phyloP scores from a whole-genome alignment of 495 filamentous ascomycete species.

The Penicillium soppii region DNA sequence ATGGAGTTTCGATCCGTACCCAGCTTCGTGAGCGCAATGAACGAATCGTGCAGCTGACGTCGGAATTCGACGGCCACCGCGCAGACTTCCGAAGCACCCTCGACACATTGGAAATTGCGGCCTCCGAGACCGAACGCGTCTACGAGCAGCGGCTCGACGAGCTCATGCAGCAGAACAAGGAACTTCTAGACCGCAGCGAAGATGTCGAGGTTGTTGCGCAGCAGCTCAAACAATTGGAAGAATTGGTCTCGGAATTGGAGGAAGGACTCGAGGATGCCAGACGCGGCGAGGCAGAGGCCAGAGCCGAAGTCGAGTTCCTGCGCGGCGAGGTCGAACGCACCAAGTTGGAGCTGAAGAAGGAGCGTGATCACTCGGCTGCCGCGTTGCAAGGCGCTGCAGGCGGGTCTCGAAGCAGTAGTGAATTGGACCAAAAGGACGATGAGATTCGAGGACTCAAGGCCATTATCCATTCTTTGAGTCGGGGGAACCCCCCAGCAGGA shows the following conservation, averaged over 20 bases:
- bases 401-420: slow-evolving; percentile 55
- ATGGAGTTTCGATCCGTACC: slow-evolving; percentile 72
- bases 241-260: slow-evolving; percentile 92
- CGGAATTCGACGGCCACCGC: slow-evolving; percentile 92
- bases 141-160: slow-evolving; percentile 92
- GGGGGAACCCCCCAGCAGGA: slow-evolving; percentile 53
- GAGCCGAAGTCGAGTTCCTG: slow-evolving; percentile 94
- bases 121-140: slow-evolving; percentile 94
- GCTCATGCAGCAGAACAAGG: slow-evolving; percentile 79
- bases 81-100: slow-evolving; percentile 97
- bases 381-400: slow-evolving; percentile 54
- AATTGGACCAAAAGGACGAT: slow-evolving; percentile 92
- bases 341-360: slow-evolving; percentile 83
- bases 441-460: slow-evolving; percentile 96
- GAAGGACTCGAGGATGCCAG: slow-evolving; percentile 95
- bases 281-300: slow-evolving; percentile 93
- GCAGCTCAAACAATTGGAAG: slow-evolving; percentile 93
- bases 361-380: slow-evolving; percentile 82
- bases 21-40: slow-evolving; percentile 94
- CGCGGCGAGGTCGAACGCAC: slow-evolving; percentile 93
- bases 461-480: slow-evolving; percentile 92
- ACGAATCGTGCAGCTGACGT: slow-evolving; percentile 85
- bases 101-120: slow-evolving; percentile 93
- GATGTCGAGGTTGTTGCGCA: slow-evolving; percentile 88
- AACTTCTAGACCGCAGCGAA: slow-evolving; percentile 75